Conservation (phyloP, 75 land plant genomes). For the Sequoia sempervirens region DNA sequence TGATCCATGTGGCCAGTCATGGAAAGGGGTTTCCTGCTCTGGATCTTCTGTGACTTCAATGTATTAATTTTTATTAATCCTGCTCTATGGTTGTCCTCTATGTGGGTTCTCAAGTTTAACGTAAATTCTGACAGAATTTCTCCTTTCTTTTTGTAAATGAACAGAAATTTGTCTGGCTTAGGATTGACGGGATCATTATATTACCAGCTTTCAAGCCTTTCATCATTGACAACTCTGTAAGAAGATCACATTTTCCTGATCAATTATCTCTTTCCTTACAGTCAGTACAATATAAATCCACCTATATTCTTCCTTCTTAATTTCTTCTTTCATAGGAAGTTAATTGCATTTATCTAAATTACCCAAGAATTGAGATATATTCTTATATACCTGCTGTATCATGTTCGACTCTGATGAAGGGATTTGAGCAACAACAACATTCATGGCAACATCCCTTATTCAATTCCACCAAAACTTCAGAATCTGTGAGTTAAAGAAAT, state of each 20-base stretch:
- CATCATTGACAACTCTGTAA: conserved; percentile 20
- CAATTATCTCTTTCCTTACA: neutral
- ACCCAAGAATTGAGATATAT: neutral
- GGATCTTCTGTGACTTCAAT: conserved; percentile 72
- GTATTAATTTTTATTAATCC: conserved; percentile 23
- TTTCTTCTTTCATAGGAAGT: neutral
- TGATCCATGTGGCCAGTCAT: conserved; percentile 83
- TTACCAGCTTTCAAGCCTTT: conserved; percentile 17
- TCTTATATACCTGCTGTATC: neutral
- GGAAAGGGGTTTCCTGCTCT: conserved; percentile 78
- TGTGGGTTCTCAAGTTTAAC: neutral
- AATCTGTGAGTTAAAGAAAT: conserved; percentile 40
- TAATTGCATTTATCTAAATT: neutral
- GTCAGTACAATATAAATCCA: neutral
- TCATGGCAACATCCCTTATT: conserved; percentile 45
- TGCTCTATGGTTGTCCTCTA: neutral
- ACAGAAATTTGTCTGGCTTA: conserved; percentile 16
- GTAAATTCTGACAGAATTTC: neutral
- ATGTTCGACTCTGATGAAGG: conserved; percentile 30
- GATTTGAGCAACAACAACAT: conserved; percentile 80
- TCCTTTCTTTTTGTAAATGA: conserved; percentile 9
- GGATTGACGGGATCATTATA: conserved; percentile 28
- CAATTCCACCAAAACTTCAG: conserved; percentile 59
- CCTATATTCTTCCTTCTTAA: neutral
- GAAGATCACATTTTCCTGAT: neutral